Evolutionary conservation across 805 yeast species (phyloP).

Genomic region (Saccharomycopsis sp.): DNA sequence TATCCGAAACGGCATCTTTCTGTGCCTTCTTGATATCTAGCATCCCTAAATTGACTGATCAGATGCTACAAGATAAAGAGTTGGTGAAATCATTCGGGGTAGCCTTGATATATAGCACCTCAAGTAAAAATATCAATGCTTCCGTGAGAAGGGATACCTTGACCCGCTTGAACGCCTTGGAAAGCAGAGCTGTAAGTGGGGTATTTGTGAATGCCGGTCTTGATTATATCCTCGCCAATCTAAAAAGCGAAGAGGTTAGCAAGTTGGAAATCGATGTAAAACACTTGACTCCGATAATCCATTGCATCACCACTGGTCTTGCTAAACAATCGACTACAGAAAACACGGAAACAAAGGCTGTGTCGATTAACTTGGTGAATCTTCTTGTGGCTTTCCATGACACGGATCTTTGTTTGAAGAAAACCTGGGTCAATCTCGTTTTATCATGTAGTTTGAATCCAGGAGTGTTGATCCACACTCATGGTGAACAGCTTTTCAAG

Average conservation of each 20-base stretch:
- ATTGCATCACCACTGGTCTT: conserved; percentile 30
- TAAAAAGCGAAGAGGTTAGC: conserved; percentile 18
- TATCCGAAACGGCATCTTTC: neutral
- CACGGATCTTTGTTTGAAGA: conserved; percentile 29
- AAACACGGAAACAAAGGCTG: conserved; percentile 11
- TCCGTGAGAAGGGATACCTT: conserved; percentile 13
- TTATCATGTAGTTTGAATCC: conserved; percentile 60
- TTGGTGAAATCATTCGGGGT: neutral
- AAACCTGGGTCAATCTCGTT: conserved; percentile 76
- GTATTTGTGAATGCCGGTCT: neutral
- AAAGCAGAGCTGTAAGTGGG: neutral
- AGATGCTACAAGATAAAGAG: neutral
- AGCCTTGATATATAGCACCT: neutral
- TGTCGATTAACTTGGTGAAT: conserved; percentile 32
- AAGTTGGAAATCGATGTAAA: conserved; percentile 26
- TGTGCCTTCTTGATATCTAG: neutral
- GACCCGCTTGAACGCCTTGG: conserved; percentile 16
- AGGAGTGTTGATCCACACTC: conserved; percentile 40
- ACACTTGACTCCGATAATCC: conserved; percentile 33
- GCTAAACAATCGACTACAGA: neutral
- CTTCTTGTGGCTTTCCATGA: conserved; percentile 42
- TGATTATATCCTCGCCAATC: neutral
- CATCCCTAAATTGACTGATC: neutral
- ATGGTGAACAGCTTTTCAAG: conserved; percentile 22
- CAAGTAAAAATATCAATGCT: neutral